phyloP scores from a whole-genome alignment of 257 asterid genomes.

The Perilla frutescens region DNA sequence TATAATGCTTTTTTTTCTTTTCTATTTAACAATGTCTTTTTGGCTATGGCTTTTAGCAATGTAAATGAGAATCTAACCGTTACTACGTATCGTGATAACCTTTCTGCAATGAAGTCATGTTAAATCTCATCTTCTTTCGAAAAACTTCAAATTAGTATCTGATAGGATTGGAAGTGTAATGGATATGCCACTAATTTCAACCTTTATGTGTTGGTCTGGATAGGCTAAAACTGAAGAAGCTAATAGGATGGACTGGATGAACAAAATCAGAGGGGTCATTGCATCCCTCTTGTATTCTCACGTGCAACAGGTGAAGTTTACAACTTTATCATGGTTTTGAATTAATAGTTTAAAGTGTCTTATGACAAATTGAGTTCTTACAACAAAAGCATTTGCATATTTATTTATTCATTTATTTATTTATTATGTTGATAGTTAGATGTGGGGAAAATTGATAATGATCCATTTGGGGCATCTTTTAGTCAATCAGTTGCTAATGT shows the following conservation, averaged over 20 bases:
- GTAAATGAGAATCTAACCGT: background rate
- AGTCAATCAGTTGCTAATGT: slow-evolving; percentile 44
- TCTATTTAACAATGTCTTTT: background rate
- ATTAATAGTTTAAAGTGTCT: slow-evolving; percentile 20
- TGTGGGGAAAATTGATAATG: slow-evolving; percentile 46
- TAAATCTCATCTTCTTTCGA: background rate
- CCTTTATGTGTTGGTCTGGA: slow-evolving; percentile 35
- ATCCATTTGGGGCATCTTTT: slow-evolving; percentile 49
- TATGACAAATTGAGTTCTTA: slow-evolving; percentile 30
- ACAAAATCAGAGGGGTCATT: slow-evolving; percentile 85
- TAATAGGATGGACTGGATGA: slow-evolving; percentile 96
- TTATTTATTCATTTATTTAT: too few species aligned
- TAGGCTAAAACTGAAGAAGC: slow-evolving; percentile 99
- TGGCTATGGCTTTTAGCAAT: background rate
- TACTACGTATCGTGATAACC: background rate
- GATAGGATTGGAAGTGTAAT: slow-evolving; percentile 20
- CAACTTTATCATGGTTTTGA: slow-evolving; percentile 23
- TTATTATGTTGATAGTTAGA: slow-evolving; percentile 63
- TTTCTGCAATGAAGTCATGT: background rate
- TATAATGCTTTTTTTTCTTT: background rate
- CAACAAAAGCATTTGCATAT: background rate
- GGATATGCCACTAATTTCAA: slow-evolving; percentile 18
- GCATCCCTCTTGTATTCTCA: slow-evolving; percentile 92
- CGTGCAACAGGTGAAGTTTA: slow-evolving; percentile 72
- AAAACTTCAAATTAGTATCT: slow-evolving; percentile 15